A percentile compares a stretch with the other conserved stretches of the same genome.
These are phyloP conservation scores for Gonapodya prolifera DNA, from an alignment of 192 early-diverging fungal species.

Conservation along the genomic window DNA sequence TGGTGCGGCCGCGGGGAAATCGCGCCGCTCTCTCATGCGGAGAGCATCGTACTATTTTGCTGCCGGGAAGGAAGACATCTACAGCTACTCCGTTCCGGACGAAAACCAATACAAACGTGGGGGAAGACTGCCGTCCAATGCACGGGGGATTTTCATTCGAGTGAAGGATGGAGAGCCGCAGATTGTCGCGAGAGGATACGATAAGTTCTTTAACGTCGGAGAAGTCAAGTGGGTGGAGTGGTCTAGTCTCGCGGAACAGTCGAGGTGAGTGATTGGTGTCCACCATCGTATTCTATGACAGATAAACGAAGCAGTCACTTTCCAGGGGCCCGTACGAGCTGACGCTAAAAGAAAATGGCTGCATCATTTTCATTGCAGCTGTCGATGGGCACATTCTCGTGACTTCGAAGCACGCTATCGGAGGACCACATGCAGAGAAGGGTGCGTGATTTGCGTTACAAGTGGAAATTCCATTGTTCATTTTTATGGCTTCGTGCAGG, in stretches of 20 bases:
- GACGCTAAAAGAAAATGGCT: conserved; percentile 93
- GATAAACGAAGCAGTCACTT: no score
- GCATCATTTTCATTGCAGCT: conserved; percentile 74
- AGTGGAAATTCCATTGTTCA: background rate
- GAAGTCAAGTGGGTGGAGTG: conserved; percentile 24
- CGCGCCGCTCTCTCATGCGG: background rate
- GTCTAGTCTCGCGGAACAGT: background rate
- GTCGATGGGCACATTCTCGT: conserved; percentile 53
- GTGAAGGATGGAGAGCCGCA: conserved; percentile 16
- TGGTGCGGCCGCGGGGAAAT: background rate
- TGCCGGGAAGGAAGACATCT: background rate
- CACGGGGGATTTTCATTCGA: background rate
- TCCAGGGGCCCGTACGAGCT: conserved; percentile 70
- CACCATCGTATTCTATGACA: no score
- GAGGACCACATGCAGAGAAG: conserved; percentile 9
- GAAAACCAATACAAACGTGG: background rate
- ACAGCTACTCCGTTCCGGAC: background rate
- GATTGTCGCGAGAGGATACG: conserved; percentile 81
- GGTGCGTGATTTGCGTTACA: background rate
- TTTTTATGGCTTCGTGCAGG: no score
- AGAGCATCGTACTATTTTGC: background rate
- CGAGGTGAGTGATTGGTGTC: background rate
- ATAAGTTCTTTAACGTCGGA: conserved; percentile 90
- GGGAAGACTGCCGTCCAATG: background rate
- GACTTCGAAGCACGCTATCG: conserved; percentile 75